phyloP scores from a whole-genome alignment of 805 yeast genomes.

The Starmerella roubikii region DNA sequence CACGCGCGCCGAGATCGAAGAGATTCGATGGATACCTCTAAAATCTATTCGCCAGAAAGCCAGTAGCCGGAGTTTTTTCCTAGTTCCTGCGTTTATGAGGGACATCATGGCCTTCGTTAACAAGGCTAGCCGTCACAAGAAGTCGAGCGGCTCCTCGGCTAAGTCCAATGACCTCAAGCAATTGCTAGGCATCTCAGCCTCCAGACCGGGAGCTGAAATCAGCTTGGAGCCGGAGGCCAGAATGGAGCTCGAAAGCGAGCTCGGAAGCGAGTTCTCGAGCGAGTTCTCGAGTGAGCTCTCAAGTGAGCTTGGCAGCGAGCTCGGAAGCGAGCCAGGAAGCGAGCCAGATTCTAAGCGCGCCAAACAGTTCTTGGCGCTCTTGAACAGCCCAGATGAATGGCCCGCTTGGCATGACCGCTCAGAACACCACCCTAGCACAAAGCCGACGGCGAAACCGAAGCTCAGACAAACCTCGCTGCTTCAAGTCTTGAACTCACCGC shows the following conservation, averaged over 20 bases:
- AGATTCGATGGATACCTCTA: constrained; percentile 54
- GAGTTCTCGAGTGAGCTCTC: no score
- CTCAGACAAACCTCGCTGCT: constrained; percentile 10
- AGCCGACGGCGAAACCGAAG: constrained; percentile 1
- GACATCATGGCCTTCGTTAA: constrained; percentile 23
- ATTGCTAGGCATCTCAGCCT: constrained; percentile 21
- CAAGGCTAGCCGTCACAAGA: neutral
- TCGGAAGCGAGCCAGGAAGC: neutral
- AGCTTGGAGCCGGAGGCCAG: constrained; percentile 5
- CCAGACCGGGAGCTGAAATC: neutral
- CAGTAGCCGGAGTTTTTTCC: constrained; percentile 20
- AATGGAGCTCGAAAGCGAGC: neutral
- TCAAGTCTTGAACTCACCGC: constrained; percentile 5
- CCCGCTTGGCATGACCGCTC: neutral
- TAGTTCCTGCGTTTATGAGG: constrained; percentile 29
- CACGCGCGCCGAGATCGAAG: constrained; percentile 77
- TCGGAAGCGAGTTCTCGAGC: no score
- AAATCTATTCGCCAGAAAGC: constrained; percentile 24
- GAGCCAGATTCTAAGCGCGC: constrained; percentile 11
- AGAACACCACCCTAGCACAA: neutral
- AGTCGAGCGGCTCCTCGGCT: neutral
- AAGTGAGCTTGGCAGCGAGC: no score
- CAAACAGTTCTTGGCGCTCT: constrained; percentile 23
- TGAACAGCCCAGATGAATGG: constrained; percentile 12
- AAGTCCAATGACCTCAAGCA: constrained; percentile 24